Base-by-base conservation (phyloP, 108 stramenopile species). In the Cyclotella sp. region DNA sequence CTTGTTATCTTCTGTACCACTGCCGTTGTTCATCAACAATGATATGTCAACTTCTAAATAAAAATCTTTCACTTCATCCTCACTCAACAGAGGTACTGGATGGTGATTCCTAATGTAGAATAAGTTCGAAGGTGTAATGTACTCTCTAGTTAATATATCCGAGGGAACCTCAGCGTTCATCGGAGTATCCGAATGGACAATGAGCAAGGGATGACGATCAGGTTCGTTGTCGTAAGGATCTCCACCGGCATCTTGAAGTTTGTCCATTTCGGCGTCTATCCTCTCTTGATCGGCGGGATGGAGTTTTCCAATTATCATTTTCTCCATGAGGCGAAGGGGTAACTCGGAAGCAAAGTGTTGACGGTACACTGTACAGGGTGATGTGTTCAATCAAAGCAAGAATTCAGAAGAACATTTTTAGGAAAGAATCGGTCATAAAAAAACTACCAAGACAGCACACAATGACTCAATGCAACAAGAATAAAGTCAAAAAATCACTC, bases 101-200 rank as follows among this genome's bases (percentile, higher is more conserved):
- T 95, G 94, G 73, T 95, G 94, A 81, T 95, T 91, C 19, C 94
- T 76, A 70, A 93, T 93, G 68, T 93, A 95, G 84, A 93, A 95
- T 28, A 93, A 57, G 3, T 84, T 76, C 18, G 70, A 68, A 22
- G 94, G 94, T 16, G 94, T 95, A 64, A 93, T 69, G 64, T 90
- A 93, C 27, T 68, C 67, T 57, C 70, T 34, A 3, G 88, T 91
- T 29, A 95, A 58, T 9, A 91, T 55, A 34, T 84, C 78, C 28
- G 73, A 70, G 22, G 90, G 94, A 10, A 84, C 87, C 85, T 95
- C 94, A 15, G 92, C 92, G 76, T 93, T 95, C 92, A 93, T 91
- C 39, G 92, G 89, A 28, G 84, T 86, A 66, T 93, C 94, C 28
- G 82, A 81, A 73, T 95, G 94, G 2, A 95, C 88, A 29, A 70